Evolutionary conservation across 2,329 filamentous ascomycete genomes (phyloP).

Genomic region (Paecilomyces sp.): DNA sequence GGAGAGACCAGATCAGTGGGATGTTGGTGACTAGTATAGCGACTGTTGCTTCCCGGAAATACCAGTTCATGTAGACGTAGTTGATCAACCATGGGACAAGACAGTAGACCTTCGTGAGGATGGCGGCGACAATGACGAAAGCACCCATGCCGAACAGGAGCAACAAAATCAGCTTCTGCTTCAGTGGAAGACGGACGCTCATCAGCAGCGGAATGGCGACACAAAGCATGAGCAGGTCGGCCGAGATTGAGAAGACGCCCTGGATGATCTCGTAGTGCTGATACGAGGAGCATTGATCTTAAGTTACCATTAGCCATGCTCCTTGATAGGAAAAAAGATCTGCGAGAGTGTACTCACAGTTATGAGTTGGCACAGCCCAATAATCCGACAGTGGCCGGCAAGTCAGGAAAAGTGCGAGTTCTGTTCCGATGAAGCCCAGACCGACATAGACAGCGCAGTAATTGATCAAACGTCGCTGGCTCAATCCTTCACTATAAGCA

Average conservation of each 20-base stretch:
- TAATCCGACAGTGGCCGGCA: constrained; percentile 45
- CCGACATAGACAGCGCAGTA: constrained; percentile 36
- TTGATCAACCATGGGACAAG: constrained; percentile 34
- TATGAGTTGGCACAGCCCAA: constrained; percentile 42
- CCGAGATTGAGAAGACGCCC: constrained; percentile 39
- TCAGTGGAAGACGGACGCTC: constrained; percentile 31
- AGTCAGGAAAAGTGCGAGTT: constrained; percentile 45
- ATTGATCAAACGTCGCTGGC: constrained; percentile 28
- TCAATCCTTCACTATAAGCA: constrained; percentile 20
- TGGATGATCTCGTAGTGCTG: constrained; percentile 41
- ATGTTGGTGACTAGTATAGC: constrained; percentile 45
- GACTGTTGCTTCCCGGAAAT: constrained; percentile 39
- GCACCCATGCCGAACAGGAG: constrained; percentile 39
- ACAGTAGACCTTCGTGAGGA: constrained; percentile 44
- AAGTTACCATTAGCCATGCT: constrained; percentile 2
- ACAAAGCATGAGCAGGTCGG: constrained; percentile 36
- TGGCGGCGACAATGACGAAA: constrained; percentile 43
- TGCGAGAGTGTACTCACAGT: constrained; percentile 16
- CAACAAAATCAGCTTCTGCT: constrained; percentile 37
- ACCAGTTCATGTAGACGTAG: constrained; percentile 42
- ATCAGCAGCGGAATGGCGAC: constrained; percentile 38
- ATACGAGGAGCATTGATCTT: constrained; percentile 35
- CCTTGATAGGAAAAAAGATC: not conserved
- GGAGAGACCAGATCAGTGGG: constrained; percentile 45
- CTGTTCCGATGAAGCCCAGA: constrained; percentile 41